phyloP scores from a whole-genome alignment of 306 rosid genomes.

The Vigna hirtella region DNA sequence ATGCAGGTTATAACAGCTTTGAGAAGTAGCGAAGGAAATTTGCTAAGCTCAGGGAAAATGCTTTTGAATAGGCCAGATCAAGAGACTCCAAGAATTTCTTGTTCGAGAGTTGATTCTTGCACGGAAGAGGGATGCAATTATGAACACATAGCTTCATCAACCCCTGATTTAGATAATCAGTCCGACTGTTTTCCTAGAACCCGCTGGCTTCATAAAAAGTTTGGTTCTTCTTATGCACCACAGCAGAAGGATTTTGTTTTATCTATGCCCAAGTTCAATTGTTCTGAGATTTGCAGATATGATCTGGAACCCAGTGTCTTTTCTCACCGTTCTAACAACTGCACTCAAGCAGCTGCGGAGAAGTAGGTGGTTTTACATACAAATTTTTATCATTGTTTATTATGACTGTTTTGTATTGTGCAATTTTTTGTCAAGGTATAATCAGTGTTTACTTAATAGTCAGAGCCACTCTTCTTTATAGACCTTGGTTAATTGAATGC shows the following conservation, averaged over 20 bases:
- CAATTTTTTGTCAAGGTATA: too few species aligned
- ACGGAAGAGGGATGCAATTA: constrained; percentile 49
- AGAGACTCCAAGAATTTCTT: constrained; percentile 51
- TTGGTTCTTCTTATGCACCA: constrained; percentile 48
- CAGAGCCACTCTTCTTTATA: too few species aligned
- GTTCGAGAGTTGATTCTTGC: constrained; percentile 53
- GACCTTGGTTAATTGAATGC: background rate
- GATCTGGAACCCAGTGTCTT: constrained; percentile 45
- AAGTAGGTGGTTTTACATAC: constrained; percentile 42
- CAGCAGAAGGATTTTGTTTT: constrained; percentile 49
- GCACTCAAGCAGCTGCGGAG: constrained; percentile 30
- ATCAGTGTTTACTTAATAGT: too few species aligned
- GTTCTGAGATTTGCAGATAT: constrained; percentile 48
- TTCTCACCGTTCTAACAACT: constrained; percentile 44
- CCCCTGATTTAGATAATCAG: constrained; percentile 49
- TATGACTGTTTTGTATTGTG: background rate
- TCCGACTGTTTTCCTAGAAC: constrained; percentile 68
- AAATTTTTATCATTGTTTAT: constrained; percentile 10
- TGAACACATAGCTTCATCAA: constrained; percentile 48
- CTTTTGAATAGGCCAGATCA: constrained; percentile 46
- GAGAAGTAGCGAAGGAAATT: constrained; percentile 69
- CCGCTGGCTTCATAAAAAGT: constrained; percentile 58
- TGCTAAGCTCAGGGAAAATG: constrained; percentile 62
- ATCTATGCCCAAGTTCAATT: constrained; percentile 50
- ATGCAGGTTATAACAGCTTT: constrained; percentile 55